Evolutionary conservation across 2,329 filamentous ascomycete species (phyloP).

Genomic region (Aaosphaeria pasadenensis): DNA sequence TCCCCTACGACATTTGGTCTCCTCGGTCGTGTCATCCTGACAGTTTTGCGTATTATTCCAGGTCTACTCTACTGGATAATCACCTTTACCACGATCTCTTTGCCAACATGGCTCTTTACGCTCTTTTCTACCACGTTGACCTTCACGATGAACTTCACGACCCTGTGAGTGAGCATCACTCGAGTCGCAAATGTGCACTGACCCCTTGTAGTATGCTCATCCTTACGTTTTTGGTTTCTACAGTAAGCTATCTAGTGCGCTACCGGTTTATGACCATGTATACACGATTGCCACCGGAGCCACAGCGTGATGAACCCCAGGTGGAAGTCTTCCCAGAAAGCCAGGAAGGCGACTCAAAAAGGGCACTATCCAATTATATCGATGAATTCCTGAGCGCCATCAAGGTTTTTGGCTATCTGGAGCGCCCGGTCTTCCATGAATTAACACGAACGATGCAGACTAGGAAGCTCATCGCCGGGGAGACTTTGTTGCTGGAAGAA

Average conservation of each 20-base stretch:
- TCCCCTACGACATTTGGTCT: constrained; percentile 40
- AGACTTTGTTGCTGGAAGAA: constrained; percentile 92
- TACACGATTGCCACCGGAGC: constrained; percentile 85
- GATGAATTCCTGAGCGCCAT: constrained; percentile 98
- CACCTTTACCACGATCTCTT: constrained; percentile 80
- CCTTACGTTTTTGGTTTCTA: constrained; percentile 72
- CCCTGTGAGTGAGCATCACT: constrained; percentile 59
- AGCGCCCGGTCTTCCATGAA: constrained; percentile 95
- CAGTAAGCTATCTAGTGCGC: constrained; percentile 86
- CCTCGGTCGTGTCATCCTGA: constrained; percentile 48
- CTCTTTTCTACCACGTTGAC: constrained; percentile 91
- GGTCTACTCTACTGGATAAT: constrained; percentile 72
- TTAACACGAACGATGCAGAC: constrained; percentile 98
- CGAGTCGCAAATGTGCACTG: constrained; percentile 1
- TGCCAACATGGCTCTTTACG: constrained; percentile 86
- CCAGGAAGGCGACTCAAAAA: constrained; percentile 84
- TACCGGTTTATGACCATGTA: constrained; percentile 99
- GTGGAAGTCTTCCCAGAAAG: constrained; percentile 93
- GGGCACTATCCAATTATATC: constrained; percentile 90
- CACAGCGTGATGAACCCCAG: constrained; percentile 92
- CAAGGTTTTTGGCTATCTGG: constrained; percentile 97
- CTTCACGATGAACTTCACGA: constrained; percentile 98
- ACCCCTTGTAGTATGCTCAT: constrained; percentile 54
- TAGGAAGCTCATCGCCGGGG: constrained; percentile 89
- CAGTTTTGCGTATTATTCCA: constrained; percentile 54